Percentiles rank a stretch among this genome's conserved stretches.
These are phyloP conservation scores for Phytophthora litchii DNA, from an alignment of 352 stramenopile species.

Conservation along the genomic window DNA sequence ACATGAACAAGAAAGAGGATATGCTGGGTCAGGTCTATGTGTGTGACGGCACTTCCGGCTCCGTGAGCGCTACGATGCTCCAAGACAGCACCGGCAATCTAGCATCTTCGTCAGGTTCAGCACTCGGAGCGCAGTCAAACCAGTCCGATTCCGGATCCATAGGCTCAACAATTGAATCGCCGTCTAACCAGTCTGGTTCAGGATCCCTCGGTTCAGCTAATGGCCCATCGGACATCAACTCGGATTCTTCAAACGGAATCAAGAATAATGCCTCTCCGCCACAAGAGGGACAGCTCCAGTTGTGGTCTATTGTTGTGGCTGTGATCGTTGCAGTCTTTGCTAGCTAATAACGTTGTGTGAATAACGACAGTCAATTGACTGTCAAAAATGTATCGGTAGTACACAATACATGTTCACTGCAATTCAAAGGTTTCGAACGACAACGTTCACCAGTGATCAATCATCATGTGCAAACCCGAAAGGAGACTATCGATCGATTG, in stretches of 20 bases:
- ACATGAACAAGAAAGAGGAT: conserved; percentile 41
- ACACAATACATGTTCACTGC: too few species aligned
- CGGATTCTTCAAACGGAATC: conserved; percentile 5
- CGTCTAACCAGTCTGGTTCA: conserved; percentile 4
- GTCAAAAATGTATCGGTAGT: too few species aligned
- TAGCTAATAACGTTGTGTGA: conserved; percentile 4
- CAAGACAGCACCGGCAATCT: conserved; percentile 1
- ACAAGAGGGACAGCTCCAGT: background rate
- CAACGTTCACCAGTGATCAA: too few species aligned
- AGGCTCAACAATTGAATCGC: background rate
- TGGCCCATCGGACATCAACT: conserved; percentile 2
- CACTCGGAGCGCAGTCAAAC: background rate
- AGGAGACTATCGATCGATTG: too few species aligned
- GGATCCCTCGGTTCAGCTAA: conserved; percentile 1
- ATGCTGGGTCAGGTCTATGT: conserved; percentile 13
- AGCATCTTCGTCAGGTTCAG: conserved; percentile 5
- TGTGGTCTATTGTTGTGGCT: conserved; percentile 2
- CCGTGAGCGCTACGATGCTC: conserved; percentile 8
- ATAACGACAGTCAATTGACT: too few species aligned
- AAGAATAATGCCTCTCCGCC: conserved; percentile 6
- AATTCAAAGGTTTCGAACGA: too few species aligned
- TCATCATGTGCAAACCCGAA: too few species aligned
- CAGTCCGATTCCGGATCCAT: background rate
- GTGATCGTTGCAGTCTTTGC: conserved; percentile 1
- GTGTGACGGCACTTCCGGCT: conserved; percentile 7